Evolutionary conservation across 228 moss, liverwort and hornwort species (phyloP).

Genomic region (Sphagnum fallax): DNA sequence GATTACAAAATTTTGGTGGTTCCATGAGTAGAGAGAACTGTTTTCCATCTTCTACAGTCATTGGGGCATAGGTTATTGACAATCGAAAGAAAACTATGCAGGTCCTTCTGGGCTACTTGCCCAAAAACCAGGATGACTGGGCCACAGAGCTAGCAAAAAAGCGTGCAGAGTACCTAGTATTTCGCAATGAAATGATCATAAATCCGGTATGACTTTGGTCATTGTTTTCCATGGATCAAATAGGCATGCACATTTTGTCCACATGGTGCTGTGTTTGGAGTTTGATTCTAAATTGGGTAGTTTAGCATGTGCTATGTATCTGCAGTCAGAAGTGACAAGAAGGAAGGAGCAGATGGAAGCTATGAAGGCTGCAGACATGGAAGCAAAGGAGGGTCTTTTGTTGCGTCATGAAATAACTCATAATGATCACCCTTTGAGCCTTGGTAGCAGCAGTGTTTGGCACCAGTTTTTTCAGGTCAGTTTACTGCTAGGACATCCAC

Average conservation of each 20-base stretch:
- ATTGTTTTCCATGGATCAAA: too few relatives aligned
- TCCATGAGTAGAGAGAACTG: too few relatives aligned
- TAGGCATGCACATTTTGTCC: too few relatives aligned
- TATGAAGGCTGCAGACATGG: conserved; percentile 74
- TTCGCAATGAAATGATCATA: conserved; percentile 84
- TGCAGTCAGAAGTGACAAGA: conserved; percentile 84
- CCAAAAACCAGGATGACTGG: conserved; percentile 89
- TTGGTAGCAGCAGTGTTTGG: conserved; percentile 88
- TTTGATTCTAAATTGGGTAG: too few relatives aligned
- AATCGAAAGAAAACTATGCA: conserved; percentile 9
- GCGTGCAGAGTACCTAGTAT: conserved; percentile 71
- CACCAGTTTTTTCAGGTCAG: conserved; percentile 90
- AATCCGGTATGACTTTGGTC: conserved; percentile 59
- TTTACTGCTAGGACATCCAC: too few relatives aligned
- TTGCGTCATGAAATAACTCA: conserved; percentile 80
- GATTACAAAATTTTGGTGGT: too few relatives aligned
- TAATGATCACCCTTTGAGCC: conserved; percentile 90
- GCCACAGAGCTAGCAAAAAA: conserved; percentile 69
- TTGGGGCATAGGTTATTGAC: too few relatives aligned
- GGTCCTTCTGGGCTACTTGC: conserved; percentile 89
- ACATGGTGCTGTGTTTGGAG: too few relatives aligned
- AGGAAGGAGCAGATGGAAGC: conserved; percentile 78
- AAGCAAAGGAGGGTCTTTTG: conserved; percentile 62
- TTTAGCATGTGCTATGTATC: not conserved
- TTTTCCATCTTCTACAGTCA: too few relatives aligned